Base-by-base conservation (phyloP, 495 filamentous ascomycete genomes). In the Aspergillus incahuasiensis region DNA sequence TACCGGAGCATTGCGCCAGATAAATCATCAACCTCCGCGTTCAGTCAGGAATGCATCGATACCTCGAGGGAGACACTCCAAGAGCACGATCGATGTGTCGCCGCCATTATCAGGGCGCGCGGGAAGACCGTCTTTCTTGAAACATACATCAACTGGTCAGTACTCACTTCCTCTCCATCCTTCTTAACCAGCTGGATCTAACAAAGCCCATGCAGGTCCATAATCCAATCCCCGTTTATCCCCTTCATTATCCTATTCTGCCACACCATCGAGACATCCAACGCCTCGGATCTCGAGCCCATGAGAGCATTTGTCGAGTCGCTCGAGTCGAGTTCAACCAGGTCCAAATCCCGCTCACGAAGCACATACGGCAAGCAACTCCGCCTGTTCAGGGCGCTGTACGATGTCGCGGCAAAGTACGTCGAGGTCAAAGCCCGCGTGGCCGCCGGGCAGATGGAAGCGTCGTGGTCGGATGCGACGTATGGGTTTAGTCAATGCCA, bases 401-500 rank as follows among this genome's bases (percentile, higher is more conserved):
- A 63, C 40, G 48, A 59, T 39, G 56, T 59, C 20, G 60, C 56
- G 6, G 48, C 28, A 0, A 53, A 46, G 25, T 59, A 63, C 25
- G 54, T 59, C 19, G 53, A 59, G 32, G 52, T 53, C 21, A 58
- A 53, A 48, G 53, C 48, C 22, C 49, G 49, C 43, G 34, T 41
- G 15, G 40, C 47, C 35, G 25, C 20, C 24, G 18, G 25, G 25
- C 53, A 38, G 48, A 24, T 7, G 7, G 50, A 22, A 24, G 32
- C 49, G 21, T 56, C 45, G 7, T 48, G 22, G 18, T 41, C 44
- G 8, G 25, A 28, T 28, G 25, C 25, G 3, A 19, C 34, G 30
- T 34, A 56, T 49, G 34, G 32, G 42, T 34, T 16, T 48, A 8
- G 20, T 41, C 13, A 4, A 28, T 28, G 20, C 39, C 13, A 4